Base-by-base conservation (phyloP, 2,329 filamentous ascomycete genomes). In the Dothiorella sarmentorum region DNA sequence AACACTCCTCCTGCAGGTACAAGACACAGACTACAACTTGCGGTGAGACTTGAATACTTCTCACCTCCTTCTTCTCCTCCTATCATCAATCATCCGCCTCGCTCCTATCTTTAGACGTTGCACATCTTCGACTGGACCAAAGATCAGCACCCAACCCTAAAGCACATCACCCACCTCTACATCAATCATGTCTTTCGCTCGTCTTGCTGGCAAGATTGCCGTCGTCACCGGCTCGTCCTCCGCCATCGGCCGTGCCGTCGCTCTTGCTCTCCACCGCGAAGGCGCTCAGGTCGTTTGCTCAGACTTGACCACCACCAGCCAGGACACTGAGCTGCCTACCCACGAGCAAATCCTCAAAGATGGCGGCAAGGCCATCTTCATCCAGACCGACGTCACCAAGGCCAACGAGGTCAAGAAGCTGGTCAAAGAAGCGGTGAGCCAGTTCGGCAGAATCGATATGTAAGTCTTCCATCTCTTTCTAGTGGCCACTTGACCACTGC, bases 401-500 rank as follows among this genome's bases (percentile, higher is more conserved):
- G 63, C 66, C 11, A 18, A 43, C n/a, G 61, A 64, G 9, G 62
- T 68, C 24, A 52, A 59, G 40, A 38, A 13, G 27, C 40, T 59
- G 29, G 64, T 74, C 5, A 58, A 60, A n/a, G 57, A 56, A 42
- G 67, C 68, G 40, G 71, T 72, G 15, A 56, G 67, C 26, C 59
- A 51, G 17, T 71, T 67, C 59, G 68, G 70, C 7, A 60, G 71
- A 26, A 56, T 75, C 31, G 72, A 74, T 56, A 66, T 75, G 24
- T 63, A 40, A 45, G 57, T 45, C 26, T 59, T 45, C 47, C 47
- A 52, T 22, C 26, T 18, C 38, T 24, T 59, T 38, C 38, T 9
- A 40, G 15, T 24, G 13, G 31, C 15, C 47, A n/a, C 33, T 38
- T n/a, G n/a, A n/a, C n/a, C n/a, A n/a, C n/a, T n/a, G n/a, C 70